Conservation (phyloP, 2,329 filamentous ascomycete genomes). For the Beauveria bassiana region DNA sequence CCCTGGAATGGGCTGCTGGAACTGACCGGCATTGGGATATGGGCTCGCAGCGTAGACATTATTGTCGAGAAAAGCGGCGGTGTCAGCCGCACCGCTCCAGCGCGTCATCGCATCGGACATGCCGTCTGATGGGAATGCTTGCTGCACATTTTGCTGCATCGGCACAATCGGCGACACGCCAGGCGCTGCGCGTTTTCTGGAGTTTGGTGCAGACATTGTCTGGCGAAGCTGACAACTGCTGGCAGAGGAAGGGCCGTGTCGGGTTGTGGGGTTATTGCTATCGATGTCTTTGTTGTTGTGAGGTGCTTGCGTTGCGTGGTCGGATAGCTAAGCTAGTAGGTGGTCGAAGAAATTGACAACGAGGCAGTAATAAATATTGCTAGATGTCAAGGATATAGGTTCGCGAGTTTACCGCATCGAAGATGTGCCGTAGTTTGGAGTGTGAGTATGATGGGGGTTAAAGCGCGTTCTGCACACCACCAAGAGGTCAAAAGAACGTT, state of each 20-base stretch:
- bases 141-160: conserved; percentile 42
- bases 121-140: conserved; percentile 36
- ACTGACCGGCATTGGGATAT: conserved; percentile 30
- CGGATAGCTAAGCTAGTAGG: neutral
- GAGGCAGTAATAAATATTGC: neutral
- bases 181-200: conserved; percentile 67
- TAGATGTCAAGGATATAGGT: neutral
- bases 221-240: neutral
- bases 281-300: neutral
- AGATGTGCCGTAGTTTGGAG: neutral
- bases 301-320: neutral
- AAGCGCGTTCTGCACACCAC: neutral
- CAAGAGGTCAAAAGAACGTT: neutral
- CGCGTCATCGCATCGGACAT: conserved; percentile 40
- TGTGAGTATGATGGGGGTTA: neutral
- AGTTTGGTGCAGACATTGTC: conserved; percentile 41
- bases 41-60: conserved; percentile 26
- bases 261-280: neutral
- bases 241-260: neutral
- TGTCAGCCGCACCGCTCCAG: conserved; percentile 36
- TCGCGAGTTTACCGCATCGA: neutral
- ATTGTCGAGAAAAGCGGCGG: conserved; percentile 29
- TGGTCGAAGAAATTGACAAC: neutral
- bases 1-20: conserved; percentile 23
- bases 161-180: conserved; percentile 59